A percentile compares a stretch with the other conserved stretches of the same genome.
Evolutionary conservation across 140 eudicot species (phyloP).

Genomic region (Anethum foeniculum): DNA sequence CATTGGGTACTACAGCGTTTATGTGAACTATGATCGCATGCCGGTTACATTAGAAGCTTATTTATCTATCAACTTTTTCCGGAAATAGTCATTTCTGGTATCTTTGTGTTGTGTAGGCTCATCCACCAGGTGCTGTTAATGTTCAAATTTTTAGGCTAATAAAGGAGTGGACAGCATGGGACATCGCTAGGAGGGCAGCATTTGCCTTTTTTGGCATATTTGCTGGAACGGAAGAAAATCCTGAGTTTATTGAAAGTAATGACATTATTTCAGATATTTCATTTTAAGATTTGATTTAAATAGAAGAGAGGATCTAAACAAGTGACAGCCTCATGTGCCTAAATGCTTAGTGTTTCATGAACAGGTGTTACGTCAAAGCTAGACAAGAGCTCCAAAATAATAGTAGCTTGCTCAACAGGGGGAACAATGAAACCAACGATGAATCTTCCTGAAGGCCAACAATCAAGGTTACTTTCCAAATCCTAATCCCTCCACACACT

Average conservation of each 20-base stretch:
- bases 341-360: slow-evolving; percentile 9
- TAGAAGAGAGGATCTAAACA: background rate
- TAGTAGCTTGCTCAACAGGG: slow-evolving; percentile 90
- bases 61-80: background rate
- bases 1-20: background rate
- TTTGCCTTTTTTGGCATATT: slow-evolving; percentile 97
- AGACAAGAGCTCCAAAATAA: slow-evolving; percentile 67
- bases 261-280: background rate
- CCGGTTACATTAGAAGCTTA: background rate
- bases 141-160: slow-evolving; percentile 93
- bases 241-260: slow-evolving; percentile 71
- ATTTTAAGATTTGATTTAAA: background rate
- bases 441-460: slow-evolving; percentile 99
- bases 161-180: slow-evolving; percentile 99
- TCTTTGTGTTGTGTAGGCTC: slow-evolving; percentile 44
- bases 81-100: background rate
- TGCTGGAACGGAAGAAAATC: slow-evolving; percentile 98
- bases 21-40: background rate
- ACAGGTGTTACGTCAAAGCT: slow-evolving; percentile 69
- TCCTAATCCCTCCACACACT: background rate
- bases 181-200: slow-evolving; percentile 83
- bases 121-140: slow-evolving; percentile 85
- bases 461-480: slow-evolving; percentile 55
- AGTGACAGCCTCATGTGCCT: slow-evolving; percentile 6
- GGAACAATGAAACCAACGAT: slow-evolving; percentile 95